These are phyloP conservation scores for Chiua sp. DNA, from an alignment of 1,284 basidiomycete genomes.

Conservation along the genomic window DNA sequence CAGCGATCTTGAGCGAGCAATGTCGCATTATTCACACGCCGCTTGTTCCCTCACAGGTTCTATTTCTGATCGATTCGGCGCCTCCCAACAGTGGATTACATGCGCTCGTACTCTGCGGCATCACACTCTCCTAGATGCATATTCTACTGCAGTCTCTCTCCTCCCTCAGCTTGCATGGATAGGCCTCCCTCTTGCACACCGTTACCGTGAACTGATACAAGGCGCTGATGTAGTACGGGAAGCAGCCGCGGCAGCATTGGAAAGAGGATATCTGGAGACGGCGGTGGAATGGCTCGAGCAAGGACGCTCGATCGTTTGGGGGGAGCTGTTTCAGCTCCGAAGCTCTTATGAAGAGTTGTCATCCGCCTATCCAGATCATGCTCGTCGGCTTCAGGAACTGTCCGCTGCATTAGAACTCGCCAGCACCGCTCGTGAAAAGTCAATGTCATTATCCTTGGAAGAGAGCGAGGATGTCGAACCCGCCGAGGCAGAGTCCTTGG, in stretches of 20 bases:
- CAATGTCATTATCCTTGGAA: not conserved
- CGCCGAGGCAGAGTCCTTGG: not conserved
- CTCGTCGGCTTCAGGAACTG: not conserved
- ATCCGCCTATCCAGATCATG: not conserved
- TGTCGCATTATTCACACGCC: not conserved
- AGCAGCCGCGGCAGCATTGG: conserved; percentile 6
- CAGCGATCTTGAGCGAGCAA: conserved; percentile 4
- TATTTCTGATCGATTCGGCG: not conserved
- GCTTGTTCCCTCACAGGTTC: conserved; percentile 1
- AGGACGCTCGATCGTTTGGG: conserved; percentile 13
- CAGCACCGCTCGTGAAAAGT: not conserved
- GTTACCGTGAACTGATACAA: conserved; percentile 4
- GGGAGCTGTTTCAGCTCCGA: conserved; percentile 13
- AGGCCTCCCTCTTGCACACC: conserved; percentile 7
- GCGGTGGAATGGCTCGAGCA: conserved; percentile 18
- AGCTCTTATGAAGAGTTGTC: conserved; percentile 5
- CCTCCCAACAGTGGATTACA: conserved; percentile 5
- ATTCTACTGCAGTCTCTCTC: not conserved
- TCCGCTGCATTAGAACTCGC: conserved; percentile 2
- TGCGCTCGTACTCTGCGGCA: conserved; percentile 3
- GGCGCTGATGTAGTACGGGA: conserved; percentile 5
- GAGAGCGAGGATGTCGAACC: not conserved
- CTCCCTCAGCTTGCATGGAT: conserved; percentile 14
- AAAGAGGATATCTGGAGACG: conserved; percentile 1
- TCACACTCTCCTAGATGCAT: conserved; percentile 3